Conservation (phyloP, 2,329 filamentous ascomycete species). For the Trichothecium sympodiale region DNA sequence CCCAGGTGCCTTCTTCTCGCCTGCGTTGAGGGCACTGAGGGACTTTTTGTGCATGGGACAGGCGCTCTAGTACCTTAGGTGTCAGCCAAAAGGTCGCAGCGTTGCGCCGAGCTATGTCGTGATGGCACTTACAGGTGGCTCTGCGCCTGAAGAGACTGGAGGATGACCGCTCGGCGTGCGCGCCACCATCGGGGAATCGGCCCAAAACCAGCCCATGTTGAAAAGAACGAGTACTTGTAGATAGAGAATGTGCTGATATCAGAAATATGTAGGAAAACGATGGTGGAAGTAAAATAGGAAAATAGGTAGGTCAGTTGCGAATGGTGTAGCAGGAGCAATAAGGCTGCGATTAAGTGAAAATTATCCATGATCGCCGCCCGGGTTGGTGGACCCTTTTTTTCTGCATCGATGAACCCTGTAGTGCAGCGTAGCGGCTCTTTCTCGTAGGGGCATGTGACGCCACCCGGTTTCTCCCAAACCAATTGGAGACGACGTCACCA, state of each 20-base stretch:
- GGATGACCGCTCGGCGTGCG: slow-evolving; percentile 22
- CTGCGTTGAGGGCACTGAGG: slow-evolving; percentile 32
- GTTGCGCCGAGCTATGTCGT: background rate
- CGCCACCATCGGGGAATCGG: slow-evolving; percentile 31
- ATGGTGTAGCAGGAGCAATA: too few relatives aligned
- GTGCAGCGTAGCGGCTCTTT: too few relatives aligned
- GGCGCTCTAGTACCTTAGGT: slow-evolving; percentile 26
- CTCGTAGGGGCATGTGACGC: too few relatives aligned
- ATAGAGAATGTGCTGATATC: background rate
- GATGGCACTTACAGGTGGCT: slow-evolving; percentile 20
- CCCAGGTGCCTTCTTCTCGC: slow-evolving; percentile 11
- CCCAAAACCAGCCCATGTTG: slow-evolving; percentile 55
- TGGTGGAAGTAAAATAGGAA: background rate
- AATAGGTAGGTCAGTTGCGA: too few relatives aligned
- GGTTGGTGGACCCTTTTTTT: too few relatives aligned
- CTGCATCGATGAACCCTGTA: too few relatives aligned
- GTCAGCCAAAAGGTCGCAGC: slow-evolving; percentile 8
- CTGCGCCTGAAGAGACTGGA: slow-evolving; percentile 13
- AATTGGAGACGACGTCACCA: too few relatives aligned
- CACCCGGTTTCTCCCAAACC: too few relatives aligned
- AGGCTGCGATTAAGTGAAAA: background rate
- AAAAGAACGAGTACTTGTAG: slow-evolving; percentile 3
- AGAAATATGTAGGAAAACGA: slow-evolving; percentile 2
- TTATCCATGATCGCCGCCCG: too few relatives aligned
- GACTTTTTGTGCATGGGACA: slow-evolving; percentile 49